These are phyloP conservation scores for Schizothecium vesticola DNA, from an alignment of 495 filamentous ascomycete genomes.

Conservation along the genomic window DNA sequence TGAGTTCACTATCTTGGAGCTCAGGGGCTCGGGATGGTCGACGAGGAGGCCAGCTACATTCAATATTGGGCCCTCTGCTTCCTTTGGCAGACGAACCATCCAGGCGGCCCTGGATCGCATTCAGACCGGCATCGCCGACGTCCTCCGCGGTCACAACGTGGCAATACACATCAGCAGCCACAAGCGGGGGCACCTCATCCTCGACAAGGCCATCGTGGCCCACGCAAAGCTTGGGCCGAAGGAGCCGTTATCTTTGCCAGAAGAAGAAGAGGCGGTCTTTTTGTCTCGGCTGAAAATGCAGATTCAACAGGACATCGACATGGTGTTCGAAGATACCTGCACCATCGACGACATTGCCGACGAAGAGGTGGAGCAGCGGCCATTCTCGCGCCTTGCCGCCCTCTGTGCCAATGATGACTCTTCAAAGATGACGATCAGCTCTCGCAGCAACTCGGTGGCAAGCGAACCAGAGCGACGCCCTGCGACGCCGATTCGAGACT, in stretches of 20 bases:
- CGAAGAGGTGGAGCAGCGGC: constrained; percentile 8
- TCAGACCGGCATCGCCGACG: constrained; percentile 41
- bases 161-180: constrained; percentile 38
- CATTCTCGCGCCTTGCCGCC: neutral
- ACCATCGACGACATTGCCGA: constrained; percentile 35
- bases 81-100: constrained; percentile 32
- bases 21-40: constrained; percentile 37
- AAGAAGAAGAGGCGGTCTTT: constrained; percentile 22
- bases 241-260: constrained; percentile 18
- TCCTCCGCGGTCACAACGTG: constrained; percentile 39
- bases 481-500: neutral
- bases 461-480: neutral
- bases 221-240: constrained; percentile 24
- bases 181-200: constrained; percentile 42
- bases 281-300: constrained; percentile 31
- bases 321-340: constrained; percentile 42
- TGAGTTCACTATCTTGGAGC: constrained; percentile 37
- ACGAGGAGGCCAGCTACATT: constrained; percentile 35
- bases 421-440: neutral
- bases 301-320: constrained; percentile 39
- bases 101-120: constrained; percentile 41
- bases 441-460: neutral
- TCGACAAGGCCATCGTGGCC: constrained; percentile 43
- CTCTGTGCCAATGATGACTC: neutral
- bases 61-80: constrained; percentile 25